phyloP scores from a whole-genome alignment of 2,329 filamentous ascomycete species.

The Madurella mycetomatis region DNA sequence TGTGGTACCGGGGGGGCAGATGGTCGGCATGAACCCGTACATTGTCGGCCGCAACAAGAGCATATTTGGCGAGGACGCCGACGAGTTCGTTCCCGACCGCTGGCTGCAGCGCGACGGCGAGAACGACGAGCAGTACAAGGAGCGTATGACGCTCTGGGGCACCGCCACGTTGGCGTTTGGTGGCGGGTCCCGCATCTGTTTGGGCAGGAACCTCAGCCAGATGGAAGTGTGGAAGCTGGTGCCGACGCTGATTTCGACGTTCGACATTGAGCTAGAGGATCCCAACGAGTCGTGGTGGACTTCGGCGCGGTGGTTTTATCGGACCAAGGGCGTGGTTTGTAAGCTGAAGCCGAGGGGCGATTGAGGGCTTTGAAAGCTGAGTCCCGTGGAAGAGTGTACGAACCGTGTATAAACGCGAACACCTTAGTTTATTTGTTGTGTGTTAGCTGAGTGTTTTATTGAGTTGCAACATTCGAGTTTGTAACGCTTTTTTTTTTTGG shows the following conservation, averaged over 20 bases:
- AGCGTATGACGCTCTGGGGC: conserved; percentile 36
- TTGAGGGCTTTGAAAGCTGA: too few relatives aligned
- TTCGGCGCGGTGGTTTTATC: conserved; percentile 22
- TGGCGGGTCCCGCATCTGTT: conserved; percentile 36
- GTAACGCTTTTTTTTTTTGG: too few relatives aligned
- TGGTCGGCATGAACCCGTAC: conserved; percentile 41
- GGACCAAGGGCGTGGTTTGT: conserved; percentile 17
- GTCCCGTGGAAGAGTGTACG: too few relatives aligned
- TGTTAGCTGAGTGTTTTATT: too few relatives aligned
- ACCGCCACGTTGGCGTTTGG: conserved; percentile 37
- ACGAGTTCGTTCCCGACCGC: conserved; percentile 43
- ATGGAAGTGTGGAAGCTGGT: conserved; percentile 35
- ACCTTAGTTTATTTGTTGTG: too few relatives aligned
- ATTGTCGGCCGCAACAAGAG: conserved; percentile 36
- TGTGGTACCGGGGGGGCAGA: conserved; percentile 33
- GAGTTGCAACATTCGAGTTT: too few relatives aligned
- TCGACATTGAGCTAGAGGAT: conserved; percentile 32
- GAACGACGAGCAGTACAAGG: conserved; percentile 30
- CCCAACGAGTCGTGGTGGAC: conserved; percentile 23
- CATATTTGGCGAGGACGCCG: conserved; percentile 42
- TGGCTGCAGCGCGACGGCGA: conserved; percentile 40
- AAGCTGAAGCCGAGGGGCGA: conserved; percentile 14
- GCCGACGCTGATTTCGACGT: conserved; percentile 41
- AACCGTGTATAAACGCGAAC: too few relatives aligned
- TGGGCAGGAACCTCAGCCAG: conserved; percentile 34